Base-by-base conservation (phyloP, 2,329 filamentous ascomycete genomes). In the Neofusicoccum sp. region DNA sequence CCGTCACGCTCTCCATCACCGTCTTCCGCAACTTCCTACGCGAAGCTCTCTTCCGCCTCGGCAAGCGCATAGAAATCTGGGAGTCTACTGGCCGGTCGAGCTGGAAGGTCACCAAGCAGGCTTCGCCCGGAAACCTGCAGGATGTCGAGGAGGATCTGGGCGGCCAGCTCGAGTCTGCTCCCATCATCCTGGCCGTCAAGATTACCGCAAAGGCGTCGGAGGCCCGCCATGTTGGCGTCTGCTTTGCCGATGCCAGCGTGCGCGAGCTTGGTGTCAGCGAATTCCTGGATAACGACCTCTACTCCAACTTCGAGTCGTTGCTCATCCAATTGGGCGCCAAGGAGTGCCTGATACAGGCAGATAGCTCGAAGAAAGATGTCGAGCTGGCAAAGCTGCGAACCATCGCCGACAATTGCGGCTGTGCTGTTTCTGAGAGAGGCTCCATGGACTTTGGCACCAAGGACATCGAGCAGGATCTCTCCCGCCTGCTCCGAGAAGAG, bases 211-310 rank as follows among this genome's bases (percentile, higher is more conserved):
- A 90, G 72, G 90, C 91, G 1, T 85, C 84, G 0, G 93, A 98
- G 73, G 90, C 89, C 5, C 84, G 95, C 47, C 90, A 85, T 65
- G 89, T 99, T 0, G 95, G 95, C 7, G 93, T 99, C 4, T 98
- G 95, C 76, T 99, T 99, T 72, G 96, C 95, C 6, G 95, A 99
- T 79, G 95, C 96, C 1, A 97, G 91, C 66, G 93, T 98, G 28
- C 85, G 95, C 56, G 95, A 99, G 78, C 83, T 99, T 2, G 95
- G 95, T 7, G 92, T 99, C 58, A 96, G 91, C 80, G 96, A 99
- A 72, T 99, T 99, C 66, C 84, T 96, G n/a, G 95, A 99, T 80
- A 99, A 98, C 71, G 95, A 99, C 72, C 82, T 97, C 8, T 99
- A 96, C 78, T 98, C 93, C 57, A 99, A 99, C 74, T 96, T 99